Evolutionary conservation across 2,329 filamentous ascomycete genomes (phyloP), one percentile per base, ranked within the genome.

Genomic region (Epichloe brachyelytri): DNA sequence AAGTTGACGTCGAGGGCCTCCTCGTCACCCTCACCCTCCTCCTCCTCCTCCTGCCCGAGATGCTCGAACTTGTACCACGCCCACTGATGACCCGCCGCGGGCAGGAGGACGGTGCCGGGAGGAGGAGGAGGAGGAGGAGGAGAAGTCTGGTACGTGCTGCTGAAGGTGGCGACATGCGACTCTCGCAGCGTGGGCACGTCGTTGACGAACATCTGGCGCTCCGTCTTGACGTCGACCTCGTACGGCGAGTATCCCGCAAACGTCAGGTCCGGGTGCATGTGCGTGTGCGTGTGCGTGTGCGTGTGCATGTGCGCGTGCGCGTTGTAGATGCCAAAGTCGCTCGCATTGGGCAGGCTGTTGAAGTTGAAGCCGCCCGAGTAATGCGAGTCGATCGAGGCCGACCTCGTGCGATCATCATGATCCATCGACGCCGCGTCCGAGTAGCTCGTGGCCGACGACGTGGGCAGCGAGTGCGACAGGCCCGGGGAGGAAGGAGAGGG

Each of bases 211-310:
- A 94, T 89, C 60, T 96, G 88, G 57, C 88, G 79, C 71, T 96
- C 91, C 1, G 90, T 96, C 77, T 91, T 95, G 72, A 97, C 86
- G 66, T 96, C 91, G 54, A 96, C 83, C 68, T 96, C 91, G 65
- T 94, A 96, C 0, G 90, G 88, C 19, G 85, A 79, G 65, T 78
- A 85, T 56, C 78, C 71, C 56, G 66, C 66, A 53, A 77, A 76
- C 68, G 78, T 74, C 62, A 79, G 68, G 65, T 85, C 77, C 12
- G 80, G 68, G 65, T 85, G 77, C 14, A 75, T 70, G 57, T 78
- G 85, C 69, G 84, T 78, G 70, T 78, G 76, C 69, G 84, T 78
- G 71, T 78, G 76, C 17, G 72, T 69, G 71, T 78, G 76, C 17
- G 72, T 78, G 70, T 78, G 76, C 69, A 84, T 78, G 71, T 78